Conservation (phyloP, 1,284 basidiomycete genomes). For the Ceraceosorus bombacis region DNA sequence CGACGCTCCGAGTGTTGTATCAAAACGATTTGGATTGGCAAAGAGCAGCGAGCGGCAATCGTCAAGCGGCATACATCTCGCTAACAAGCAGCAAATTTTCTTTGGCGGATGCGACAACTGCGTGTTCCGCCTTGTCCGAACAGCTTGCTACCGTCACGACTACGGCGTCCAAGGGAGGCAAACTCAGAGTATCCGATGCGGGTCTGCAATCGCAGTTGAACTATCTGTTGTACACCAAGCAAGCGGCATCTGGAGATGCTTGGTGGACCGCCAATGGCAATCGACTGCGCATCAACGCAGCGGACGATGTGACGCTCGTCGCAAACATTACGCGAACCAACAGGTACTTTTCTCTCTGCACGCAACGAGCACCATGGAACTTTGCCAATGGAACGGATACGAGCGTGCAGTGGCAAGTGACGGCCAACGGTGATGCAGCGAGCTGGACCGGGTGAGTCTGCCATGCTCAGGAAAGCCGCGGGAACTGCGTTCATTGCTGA, state of each 20-base stretch:
- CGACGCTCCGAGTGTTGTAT: constrained; percentile 5
- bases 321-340: background rate
- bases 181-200: background rate
- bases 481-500: background rate
- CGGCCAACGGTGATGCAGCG: background rate
- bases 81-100: background rate
- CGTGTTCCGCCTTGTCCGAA: constrained; percentile 4
- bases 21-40: constrained; percentile 12
- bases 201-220: constrained; percentile 6
- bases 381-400: constrained; percentile 1
- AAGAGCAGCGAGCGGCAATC: background rate
- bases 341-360: constrained; percentile 6
- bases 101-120: background rate
- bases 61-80: constrained; percentile 2
- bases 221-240: constrained; percentile 5
- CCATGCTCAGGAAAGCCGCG: background rate
- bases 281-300: background rate
- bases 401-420: constrained; percentile 2
- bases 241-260: background rate
- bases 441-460: background rate
- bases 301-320: background rate
- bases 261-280: background rate
- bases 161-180: background rate
- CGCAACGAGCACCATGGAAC: constrained; percentile 1
- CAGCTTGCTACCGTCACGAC: background rate